These are phyloP conservation scores for Epichloe sylvatica DNA, from an alignment of 2,329 filamentous ascomycete species.

Conservation along the genomic window DNA sequence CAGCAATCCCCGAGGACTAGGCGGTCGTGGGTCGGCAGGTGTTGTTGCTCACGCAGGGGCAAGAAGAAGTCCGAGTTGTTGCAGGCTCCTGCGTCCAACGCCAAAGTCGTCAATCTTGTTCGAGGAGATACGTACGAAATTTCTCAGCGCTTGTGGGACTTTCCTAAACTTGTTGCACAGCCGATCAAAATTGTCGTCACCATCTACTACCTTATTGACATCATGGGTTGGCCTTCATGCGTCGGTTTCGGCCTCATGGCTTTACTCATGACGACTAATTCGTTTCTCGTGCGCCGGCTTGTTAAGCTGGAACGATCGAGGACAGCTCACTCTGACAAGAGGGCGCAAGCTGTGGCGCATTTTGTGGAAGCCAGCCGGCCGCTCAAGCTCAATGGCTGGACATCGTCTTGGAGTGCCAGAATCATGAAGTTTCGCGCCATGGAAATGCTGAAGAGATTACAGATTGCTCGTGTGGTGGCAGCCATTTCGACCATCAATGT, in stretches of 20 bases:
- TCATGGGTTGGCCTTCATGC: conserved; percentile 69
- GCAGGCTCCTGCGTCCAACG: conserved; percentile 56
- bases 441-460: conserved; percentile 24
- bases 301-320: conserved; percentile 56
- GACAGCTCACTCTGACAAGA: conserved; percentile 60
- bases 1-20: conserved; percentile 1
- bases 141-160: conserved; percentile 78
- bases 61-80: conserved; percentile 12
- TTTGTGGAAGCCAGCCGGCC: conserved; percentile 79
- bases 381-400: conserved; percentile 28
- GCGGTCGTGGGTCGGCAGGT: conserved; percentile 10
- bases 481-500: conserved; percentile 56
- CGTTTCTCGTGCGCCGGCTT: conserved; percentile 49
- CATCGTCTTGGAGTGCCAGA: conserved; percentile 21
- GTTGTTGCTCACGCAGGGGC: conserved; percentile 10
- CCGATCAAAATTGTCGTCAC: conserved; percentile 66
- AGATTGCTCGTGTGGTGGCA: conserved; percentile 21
- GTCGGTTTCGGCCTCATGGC: conserved; percentile 57
- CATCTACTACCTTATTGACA: conserved; percentile 45
- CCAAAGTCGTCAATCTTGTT: conserved; percentile 82
- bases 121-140: conserved; percentile 72
- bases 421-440: conserved; percentile 22
- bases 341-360: conserved; percentile 68
- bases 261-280: conserved; percentile 56
- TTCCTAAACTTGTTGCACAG: conserved; percentile 59